Percentiles rank a stretch among this genome's conserved stretches.
Evolutionary conservation across 331 rosid genomes (phyloP).

Genomic region (Telfairia occidentalis): DNA sequence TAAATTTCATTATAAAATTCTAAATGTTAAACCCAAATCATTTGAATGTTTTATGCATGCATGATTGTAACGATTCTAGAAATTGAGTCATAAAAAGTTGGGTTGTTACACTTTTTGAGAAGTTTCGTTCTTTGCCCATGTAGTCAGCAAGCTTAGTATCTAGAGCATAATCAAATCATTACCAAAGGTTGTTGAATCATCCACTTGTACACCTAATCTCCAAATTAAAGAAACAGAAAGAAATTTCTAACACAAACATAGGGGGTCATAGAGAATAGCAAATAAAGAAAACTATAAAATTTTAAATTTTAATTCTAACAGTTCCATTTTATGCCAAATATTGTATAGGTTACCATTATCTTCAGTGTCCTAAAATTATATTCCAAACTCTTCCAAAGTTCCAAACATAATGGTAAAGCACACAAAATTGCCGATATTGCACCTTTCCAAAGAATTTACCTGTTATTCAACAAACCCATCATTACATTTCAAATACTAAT

Average conservation of each 20-base stretch:
- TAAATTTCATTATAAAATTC: no score
- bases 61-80: no score
- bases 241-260: background rate
- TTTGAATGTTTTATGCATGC: no score
- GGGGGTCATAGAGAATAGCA: background rate
- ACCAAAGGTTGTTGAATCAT: constrained; percentile 79
- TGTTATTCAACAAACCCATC: background rate
- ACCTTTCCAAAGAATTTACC: background rate
- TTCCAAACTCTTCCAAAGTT: background rate
- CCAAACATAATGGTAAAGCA: background rate
- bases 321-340: background rate
- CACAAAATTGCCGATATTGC: background rate
- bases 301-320: background rate
- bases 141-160: constrained; percentile 81
- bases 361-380: background rate
- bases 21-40: no score
- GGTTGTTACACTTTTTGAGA: no score
- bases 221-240: background rate
- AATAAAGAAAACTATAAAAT: background rate
- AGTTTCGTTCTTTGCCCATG: constrained; percentile 85
- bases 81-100: no score
- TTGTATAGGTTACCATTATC: background rate
- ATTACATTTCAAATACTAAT: background rate
- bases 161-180: constrained; percentile 73
- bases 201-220: constrained; percentile 79